Base-by-base conservation (phyloP, 2,329 filamentous ascomycete species). In the Fusarium setosum region DNA sequence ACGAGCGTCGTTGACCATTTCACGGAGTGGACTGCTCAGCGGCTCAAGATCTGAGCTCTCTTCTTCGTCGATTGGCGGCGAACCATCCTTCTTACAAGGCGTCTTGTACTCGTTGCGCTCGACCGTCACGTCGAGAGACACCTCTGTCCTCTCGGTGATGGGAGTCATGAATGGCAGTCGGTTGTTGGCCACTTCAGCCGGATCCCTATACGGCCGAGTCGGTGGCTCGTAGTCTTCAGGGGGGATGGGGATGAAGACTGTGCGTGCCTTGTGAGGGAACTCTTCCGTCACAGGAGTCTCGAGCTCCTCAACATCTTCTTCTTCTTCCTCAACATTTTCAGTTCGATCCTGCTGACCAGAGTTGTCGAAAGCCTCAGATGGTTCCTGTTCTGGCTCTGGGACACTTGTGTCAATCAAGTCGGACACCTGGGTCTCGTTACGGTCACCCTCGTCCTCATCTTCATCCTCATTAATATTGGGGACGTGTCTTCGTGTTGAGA, bases 151-250 rank as follows among this genome's bases (percentile, higher is more conserved):
- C 77, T 99, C 96, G 2, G 96, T 95, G 68, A 99, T 99, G 2
- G 96, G 96, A 0, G 96, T 99, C 96, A 99, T 98, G 76, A 98
- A 99, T 4, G 95, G 96, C 10, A 98, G 83, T 54, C 94, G 90
- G 78, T 94, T 97, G 73, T 97, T 96, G 60, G 94, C 93, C 77
- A 90, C 85, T 75, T 94, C 86, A 32, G 82, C 86, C 73, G 93
- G 88, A 77, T 97, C 92, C 74, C 94, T 90, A 83, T 91, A 97
- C 59, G 92, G 92, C 45, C 90, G 86, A 56, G 86, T 91, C 17
- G 93, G 91, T 41, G 92, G 88, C 68, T 94, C 89, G 75, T 94
- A 97, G 76, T 96, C 93, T 74, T 97, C 93, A 0, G 94, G 94
- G 1, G 92, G 91, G 32, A 95, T 84, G 1, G 93, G 92, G 17